Evolutionary conservation across 163 green algal species (phyloP).

Genomic region (Trebouxiophyceae sp.): DNA sequence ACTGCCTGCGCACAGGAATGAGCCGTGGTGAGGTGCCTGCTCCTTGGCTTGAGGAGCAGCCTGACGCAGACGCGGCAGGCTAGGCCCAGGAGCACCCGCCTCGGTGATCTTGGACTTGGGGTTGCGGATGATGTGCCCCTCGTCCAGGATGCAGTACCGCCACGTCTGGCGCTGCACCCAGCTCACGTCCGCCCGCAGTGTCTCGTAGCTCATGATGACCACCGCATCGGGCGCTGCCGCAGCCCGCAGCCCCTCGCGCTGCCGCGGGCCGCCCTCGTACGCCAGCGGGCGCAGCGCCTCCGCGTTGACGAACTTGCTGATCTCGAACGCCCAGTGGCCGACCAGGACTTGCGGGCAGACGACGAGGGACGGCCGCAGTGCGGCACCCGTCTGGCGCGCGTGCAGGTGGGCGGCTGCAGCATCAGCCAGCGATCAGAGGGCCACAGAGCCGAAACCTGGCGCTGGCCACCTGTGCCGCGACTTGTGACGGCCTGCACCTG

Average conservation of each 20-base stretch:
- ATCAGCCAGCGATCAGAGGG: no score
- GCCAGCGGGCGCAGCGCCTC: conserved; percentile 38
- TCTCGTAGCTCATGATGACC: conserved; percentile 87
- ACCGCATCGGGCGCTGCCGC: conserved; percentile 40
- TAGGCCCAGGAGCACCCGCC: conserved; percentile 2
- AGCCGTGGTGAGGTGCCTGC: background rate
- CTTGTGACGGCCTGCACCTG: no score
- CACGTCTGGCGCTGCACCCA: conserved; percentile 56
- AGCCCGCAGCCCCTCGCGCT: conserved; percentile 17
- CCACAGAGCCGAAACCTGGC: no score
- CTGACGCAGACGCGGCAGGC: no score
- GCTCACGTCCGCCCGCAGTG: conserved; percentile 66
- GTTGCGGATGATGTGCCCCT: conserved; percentile 94
- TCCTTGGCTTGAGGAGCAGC: no score
- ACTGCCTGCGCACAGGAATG: conserved; percentile 14
- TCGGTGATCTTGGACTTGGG: conserved; percentile 51
- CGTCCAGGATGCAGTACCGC: conserved; percentile 91
- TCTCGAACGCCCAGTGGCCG: conserved; percentile 89
- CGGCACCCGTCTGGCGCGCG: background rate
- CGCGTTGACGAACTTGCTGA: conserved; percentile 47
- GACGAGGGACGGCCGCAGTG: conserved; percentile 63
- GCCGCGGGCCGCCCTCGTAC: conserved; percentile 56
- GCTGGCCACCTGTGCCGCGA: no score
- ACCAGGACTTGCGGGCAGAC: conserved; percentile 94
- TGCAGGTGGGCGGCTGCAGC: conserved; percentile 18